Evolutionary conservation across 2,329 filamentous ascomycete genomes (phyloP).

Genomic region (Sarocladiaceae sp.): DNA sequence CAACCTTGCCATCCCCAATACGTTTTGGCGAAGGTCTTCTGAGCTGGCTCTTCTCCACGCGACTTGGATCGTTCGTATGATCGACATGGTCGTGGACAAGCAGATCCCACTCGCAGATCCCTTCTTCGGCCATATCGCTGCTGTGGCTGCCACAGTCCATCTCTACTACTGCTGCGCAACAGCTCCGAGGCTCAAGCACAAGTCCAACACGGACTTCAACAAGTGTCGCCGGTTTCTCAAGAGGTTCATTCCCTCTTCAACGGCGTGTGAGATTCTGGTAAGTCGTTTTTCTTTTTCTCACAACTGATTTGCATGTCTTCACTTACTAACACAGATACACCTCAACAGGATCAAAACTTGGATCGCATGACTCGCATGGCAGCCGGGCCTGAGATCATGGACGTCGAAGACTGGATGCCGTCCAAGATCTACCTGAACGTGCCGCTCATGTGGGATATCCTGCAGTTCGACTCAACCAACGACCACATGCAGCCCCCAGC

Average conservation of each 20-base stretch:
- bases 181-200: constrained; percentile 40
- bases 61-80: constrained; percentile 48
- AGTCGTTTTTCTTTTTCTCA: constrained; percentile 12
- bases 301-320: not conserved
- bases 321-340: constrained; percentile 12
- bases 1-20: constrained; percentile 45
- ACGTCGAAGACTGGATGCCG: constrained; percentile 45
- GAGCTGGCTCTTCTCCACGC: constrained; percentile 44
- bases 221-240: constrained; percentile 44
- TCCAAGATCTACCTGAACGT: constrained; percentile 47
- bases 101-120: constrained; percentile 42
- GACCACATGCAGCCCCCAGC: constrained; percentile 28
- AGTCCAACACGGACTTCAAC: constrained; percentile 44
- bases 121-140: constrained; percentile 44
- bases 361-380: constrained; percentile 44
- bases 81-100: constrained; percentile 47
- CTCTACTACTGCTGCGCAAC: constrained; percentile 48
- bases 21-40: constrained; percentile 46
- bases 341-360: constrained; percentile 39
- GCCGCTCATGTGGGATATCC: constrained; percentile 45
- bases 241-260: constrained; percentile 38
- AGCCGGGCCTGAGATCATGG: constrained; percentile 39
- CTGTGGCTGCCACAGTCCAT: constrained; percentile 47
- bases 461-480: constrained; percentile 39
- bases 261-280: constrained; percentile 39